Percentiles rank a stretch among this genome's conserved stretches.
phyloP scores from a whole-genome alignment of 164 flowering plant species.

The Paratinospora sagittata region DNA sequence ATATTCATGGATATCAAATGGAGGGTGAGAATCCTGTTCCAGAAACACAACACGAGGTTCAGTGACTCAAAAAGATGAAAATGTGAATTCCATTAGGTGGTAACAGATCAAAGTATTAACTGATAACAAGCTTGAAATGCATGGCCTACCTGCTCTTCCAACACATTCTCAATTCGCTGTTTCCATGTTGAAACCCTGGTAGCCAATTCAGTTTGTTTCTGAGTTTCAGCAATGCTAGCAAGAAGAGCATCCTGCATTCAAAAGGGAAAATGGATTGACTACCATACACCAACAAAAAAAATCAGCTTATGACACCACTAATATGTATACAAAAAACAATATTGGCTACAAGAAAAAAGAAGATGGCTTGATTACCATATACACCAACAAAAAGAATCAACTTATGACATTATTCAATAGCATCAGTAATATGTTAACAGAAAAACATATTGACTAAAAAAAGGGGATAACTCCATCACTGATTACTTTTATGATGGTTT shows the following conservation, averaged over 20 bases:
- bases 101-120: neutral
- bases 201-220: slow-evolving; percentile 85
- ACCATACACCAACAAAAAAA: neutral
- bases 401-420: neutral
- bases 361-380: no score
- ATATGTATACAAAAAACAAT: neutral
- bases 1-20: slow-evolving; percentile 88
- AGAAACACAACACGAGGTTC: slow-evolving; percentile 3
- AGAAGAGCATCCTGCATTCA: slow-evolving; percentile 74
- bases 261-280: slow-evolving; percentile 5
- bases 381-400: neutral
- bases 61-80: neutral
- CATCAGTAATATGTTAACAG: neutral
- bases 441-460: neutral
- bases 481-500: no score
- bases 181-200: slow-evolving; percentile 94
- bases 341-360: no score
- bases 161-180: slow-evolving; percentile 74
- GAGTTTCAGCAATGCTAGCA: slow-evolving; percentile 75
- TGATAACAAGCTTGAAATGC: neutral
- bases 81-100: neutral
- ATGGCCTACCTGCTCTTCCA: slow-evolving; percentile 69
- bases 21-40: slow-evolving; percentile 67
- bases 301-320: neutral
- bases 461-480: no score